Evolutionary conservation across 345 rosid species (phyloP).

Genomic region (Angophora floribunda): DNA sequence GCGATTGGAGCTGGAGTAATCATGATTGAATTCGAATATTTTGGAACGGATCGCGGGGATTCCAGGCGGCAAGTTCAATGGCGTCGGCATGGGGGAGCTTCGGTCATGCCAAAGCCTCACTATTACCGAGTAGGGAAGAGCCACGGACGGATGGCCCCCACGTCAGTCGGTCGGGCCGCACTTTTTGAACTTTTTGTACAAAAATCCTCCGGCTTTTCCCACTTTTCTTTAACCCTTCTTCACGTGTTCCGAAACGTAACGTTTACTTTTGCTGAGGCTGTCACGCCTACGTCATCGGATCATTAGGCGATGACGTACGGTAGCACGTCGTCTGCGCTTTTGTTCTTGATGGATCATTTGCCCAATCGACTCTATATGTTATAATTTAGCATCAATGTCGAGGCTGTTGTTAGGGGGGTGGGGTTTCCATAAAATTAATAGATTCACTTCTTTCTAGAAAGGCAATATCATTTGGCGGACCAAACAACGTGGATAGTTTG

Average conservation of each 20-base stretch:
- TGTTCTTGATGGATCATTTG: background rate
- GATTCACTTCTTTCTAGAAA: background rate
- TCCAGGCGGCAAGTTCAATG: no score
- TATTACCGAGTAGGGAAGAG: background rate
- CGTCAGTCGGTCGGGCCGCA: background rate
- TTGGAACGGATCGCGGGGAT: no score
- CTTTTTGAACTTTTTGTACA: background rate
- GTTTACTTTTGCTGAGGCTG: background rate
- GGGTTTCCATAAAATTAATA: background rate
- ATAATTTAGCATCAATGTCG: background rate
- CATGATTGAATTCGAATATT: background rate
- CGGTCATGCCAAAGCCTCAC: no score
- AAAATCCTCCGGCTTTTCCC: no score
- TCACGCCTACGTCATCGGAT: background rate
- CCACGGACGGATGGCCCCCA: background rate
- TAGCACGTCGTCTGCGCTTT: accelerated
- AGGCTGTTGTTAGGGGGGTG: background rate
- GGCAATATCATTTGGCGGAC: background rate
- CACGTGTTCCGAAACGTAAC: background rate
- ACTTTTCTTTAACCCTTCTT: no score
- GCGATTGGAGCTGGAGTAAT: background rate
- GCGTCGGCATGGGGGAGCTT: no score
- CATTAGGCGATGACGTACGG: background rate
- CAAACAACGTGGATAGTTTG: background rate
- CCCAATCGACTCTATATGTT: background rate